Conservation (phyloP, 2,329 filamentous ascomycete genomes). For the Fusarium nematophilum region DNA sequence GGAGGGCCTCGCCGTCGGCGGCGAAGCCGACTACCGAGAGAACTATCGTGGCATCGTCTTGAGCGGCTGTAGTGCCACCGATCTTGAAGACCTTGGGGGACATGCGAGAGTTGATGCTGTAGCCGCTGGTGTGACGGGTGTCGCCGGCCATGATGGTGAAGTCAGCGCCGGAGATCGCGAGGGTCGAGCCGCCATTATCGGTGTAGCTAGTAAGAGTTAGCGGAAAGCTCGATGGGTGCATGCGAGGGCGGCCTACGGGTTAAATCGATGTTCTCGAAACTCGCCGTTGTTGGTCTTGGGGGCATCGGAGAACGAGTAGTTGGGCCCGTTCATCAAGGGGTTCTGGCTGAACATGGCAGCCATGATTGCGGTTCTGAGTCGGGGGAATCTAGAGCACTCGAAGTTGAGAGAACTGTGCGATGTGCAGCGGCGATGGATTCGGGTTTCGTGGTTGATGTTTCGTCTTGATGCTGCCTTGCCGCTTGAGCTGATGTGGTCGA, state of each 20-base stretch:
- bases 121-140: constrained; percentile 93
- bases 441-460: constrained; percentile 21
- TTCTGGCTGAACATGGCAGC: constrained; percentile 77
- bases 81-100: constrained; percentile 97
- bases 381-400: background rate
- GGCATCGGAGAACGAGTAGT: constrained; percentile 74
- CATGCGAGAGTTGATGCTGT: constrained; percentile 98
- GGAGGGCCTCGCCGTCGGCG: constrained; percentile 92
- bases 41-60: constrained; percentile 86
- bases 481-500: constrained; percentile 46
- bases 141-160: constrained; percentile 98
- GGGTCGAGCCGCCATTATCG: constrained; percentile 96
- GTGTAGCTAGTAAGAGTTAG: constrained; percentile 76
- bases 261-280: constrained; percentile 83
- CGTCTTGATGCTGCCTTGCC: constrained; percentile 37
- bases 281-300: constrained; percentile 66
- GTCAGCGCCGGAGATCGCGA: constrained; percentile 92
- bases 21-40: constrained; percentile 96
- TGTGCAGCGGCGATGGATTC: constrained; percentile 20
- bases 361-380: constrained; percentile 56
- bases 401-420: background rate
- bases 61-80: constrained; percentile 87
- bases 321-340: constrained; percentile 74
- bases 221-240: background rate
- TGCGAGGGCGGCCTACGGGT: constrained; percentile 74